A percentile compares a stretch with the other conserved stretches of the same genome.
These are phyloP conservation scores for Chamaecrista fasciculata DNA, from an alignment of 306 rosid genomes.

Conservation along the genomic window DNA sequence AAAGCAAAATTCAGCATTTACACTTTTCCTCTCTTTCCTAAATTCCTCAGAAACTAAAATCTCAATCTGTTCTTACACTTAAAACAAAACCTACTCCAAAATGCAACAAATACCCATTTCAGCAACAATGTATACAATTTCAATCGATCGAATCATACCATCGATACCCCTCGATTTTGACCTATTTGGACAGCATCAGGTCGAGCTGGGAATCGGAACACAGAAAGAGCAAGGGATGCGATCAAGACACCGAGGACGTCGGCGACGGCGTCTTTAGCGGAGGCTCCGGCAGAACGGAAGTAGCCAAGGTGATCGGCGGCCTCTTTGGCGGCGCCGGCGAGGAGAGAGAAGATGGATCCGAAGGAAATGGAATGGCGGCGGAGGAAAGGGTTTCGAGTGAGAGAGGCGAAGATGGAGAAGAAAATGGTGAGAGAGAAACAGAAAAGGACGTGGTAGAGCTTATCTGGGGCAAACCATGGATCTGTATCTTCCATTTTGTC, in stretches of 20 bases:
- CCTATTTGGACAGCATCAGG: slow-evolving; percentile 15
- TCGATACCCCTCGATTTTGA: slow-evolving; percentile 33
- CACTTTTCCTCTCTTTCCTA: not conserved
- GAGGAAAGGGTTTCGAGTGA: slow-evolving; percentile 44
- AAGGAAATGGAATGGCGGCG: slow-evolving; percentile 56
- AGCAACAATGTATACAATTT: not conserved
- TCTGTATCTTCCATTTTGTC: not conserved
- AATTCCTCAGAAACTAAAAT: slow-evolving; percentile 19
- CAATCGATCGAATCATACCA: slow-evolving; percentile 44
- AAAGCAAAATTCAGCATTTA: not conserved
- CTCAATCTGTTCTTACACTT: not conserved
- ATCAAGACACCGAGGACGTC: slow-evolving; percentile 60
- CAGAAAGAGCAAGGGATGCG: slow-evolving; percentile 44
- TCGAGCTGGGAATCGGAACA: slow-evolving; percentile 23
- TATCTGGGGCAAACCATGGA: slow-evolving; percentile 43
- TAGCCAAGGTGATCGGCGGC: slow-evolving; percentile 57
- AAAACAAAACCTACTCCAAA: not conserved
- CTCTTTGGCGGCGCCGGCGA: slow-evolving; percentile 60
- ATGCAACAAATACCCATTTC: not conserved
- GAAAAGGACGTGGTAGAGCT: slow-evolving; percentile 47
- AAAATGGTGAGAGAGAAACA: slow-evolving; percentile 57
- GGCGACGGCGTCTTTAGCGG: slow-evolving; percentile 52
- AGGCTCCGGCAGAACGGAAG: slow-evolving; percentile 63
- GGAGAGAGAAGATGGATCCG: slow-evolving; percentile 51
- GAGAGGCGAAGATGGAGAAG: slow-evolving; percentile 47